These are phyloP conservation scores for Halenospora varia DNA, from an alignment of 495 filamentous ascomycete genomes.

Conservation along the genomic window DNA sequence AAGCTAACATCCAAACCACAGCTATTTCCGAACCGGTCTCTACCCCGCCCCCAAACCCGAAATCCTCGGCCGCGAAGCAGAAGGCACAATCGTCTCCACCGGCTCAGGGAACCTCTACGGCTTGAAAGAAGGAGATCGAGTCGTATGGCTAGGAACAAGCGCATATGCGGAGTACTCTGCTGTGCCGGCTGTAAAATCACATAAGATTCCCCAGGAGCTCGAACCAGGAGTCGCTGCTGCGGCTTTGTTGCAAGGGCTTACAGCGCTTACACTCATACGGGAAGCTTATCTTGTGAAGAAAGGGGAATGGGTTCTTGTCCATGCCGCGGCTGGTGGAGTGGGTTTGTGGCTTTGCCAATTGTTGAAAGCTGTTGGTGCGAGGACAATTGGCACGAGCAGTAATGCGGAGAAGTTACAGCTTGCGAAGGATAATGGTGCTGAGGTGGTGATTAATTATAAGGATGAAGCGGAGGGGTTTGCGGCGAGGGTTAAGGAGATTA, in stretches of 20 bases:
- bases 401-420: conserved; percentile 67
- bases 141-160: conserved; percentile 57
- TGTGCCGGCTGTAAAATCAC: conserved; percentile 48
- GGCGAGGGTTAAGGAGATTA: conserved; percentile 63
- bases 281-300: conserved; percentile 70
- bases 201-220: conserved; percentile 63
- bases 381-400: conserved; percentile 79
- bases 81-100: conserved; percentile 46
- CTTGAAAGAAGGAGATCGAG: conserved; percentile 60
- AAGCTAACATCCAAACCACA: conserved; percentile 23
- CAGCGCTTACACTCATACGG: conserved; percentile 75
- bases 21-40: conserved; percentile 88
- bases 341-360: conserved; percentile 77
- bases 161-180: conserved; percentile 80
- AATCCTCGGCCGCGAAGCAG: conserved; percentile 80
- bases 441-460: conserved; percentile 67
- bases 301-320: conserved; percentile 82
- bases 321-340: conserved; percentile 88
- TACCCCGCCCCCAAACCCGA: conserved; percentile 75
- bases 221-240: conserved; percentile 61
- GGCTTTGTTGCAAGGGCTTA: conserved; percentile 76
- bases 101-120: conserved; percentile 34
- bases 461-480: conserved; percentile 63
- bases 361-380: conserved; percentile 66
- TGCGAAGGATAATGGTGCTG: conserved; percentile 64